Base-by-base conservation (phyloP, 2,329 filamentous ascomycete genomes). In the Alternaria incomplexa region DNA sequence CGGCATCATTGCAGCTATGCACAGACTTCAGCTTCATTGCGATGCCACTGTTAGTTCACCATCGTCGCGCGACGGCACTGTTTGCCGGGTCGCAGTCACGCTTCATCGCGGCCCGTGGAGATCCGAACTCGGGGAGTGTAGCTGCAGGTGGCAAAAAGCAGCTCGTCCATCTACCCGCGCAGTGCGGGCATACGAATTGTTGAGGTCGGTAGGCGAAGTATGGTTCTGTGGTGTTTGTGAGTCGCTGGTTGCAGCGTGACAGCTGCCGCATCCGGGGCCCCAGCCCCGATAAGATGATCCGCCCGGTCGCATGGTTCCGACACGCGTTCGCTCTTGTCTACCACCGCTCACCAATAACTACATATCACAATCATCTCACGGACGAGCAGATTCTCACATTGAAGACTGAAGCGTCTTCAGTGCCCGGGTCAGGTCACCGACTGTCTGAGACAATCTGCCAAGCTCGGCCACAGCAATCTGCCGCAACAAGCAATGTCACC, bases 91-190 rank as follows among this genome's bases (percentile, higher is more conserved):
- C 26, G 40, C 20, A 58, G 23, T 20, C 56, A 30, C 47, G 26
- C 22, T 26, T 52, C 44, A 30, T n/a, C 15, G 48, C 59, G 56
- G 60, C 25, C 56, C 48, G 50, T 50, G 56, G 50, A 59, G 56
- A 62, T 62, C 50, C 36, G 50, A 20, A n/a, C 32, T 36, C 32
- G 32, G 7, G 30, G 32, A 25, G n/a, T 22, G 30, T 47, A 36
- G 22, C 23, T 32, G 32, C 26, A 25, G 50, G 25, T 32, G 40
- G 44, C 47, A 62, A 40, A 44, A 53, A 54, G 53, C 58, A 30
- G 40, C 26, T 22, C 12, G 10, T 30, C 43, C 25, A 26, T 51
- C 44, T 20, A 26, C 11, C 22, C 22, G 36, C 36, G 15, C 36
- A 40, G 36, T 11, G 36, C 36, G n/a, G n/a, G 23, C n/a, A 40